Conservation (phyloP, 2,329 filamentous ascomycete species). For the Aspergillus sp. region DNA sequence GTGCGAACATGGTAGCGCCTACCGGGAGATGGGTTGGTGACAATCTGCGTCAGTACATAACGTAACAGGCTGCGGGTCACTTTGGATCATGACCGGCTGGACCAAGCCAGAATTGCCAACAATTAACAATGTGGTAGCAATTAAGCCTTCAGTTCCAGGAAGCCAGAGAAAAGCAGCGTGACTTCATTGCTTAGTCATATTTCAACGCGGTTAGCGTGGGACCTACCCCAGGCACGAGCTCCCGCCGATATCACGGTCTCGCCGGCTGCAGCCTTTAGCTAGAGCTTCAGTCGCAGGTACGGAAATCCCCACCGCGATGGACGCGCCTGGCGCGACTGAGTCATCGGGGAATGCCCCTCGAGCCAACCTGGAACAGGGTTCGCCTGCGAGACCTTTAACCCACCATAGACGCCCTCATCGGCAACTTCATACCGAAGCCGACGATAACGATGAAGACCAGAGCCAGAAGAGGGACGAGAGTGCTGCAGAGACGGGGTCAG, state of each 20-base stretch:
- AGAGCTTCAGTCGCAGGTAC: conserved; percentile 26
- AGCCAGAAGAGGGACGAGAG: conserved; percentile 26
- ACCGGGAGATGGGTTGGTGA: not conserved
- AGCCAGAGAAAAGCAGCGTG: conserved; percentile 1
- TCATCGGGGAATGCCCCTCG: conserved; percentile 24
- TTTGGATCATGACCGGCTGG: not conserved
- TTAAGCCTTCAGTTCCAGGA: not conserved
- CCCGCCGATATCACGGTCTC: conserved; percentile 13
- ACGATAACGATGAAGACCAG: conserved; percentile 15
- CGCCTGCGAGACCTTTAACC: conserved; percentile 10
- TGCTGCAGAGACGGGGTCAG: conserved; percentile 32
- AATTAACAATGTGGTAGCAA: not conserved
- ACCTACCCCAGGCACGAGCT: conserved; percentile 17
- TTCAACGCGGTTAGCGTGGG: not conserved
- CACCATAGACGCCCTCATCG: conserved; percentile 6
- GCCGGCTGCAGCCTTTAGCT: conserved; percentile 3
- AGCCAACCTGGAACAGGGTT: conserved; percentile 19
- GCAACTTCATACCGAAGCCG: conserved; percentile 2
- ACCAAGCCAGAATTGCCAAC: not conserved
- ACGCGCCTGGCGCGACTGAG: conserved; percentile 37
- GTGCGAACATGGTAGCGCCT: conserved; percentile 37
- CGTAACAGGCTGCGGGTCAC: not conserved
- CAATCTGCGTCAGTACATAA: conserved; percentile 4
- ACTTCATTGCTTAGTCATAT: conserved; percentile 12
- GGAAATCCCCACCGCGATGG: conserved; percentile 34